Conservation (phyloP, 139 green algal species). For the Marvania coccoides region DNA sequence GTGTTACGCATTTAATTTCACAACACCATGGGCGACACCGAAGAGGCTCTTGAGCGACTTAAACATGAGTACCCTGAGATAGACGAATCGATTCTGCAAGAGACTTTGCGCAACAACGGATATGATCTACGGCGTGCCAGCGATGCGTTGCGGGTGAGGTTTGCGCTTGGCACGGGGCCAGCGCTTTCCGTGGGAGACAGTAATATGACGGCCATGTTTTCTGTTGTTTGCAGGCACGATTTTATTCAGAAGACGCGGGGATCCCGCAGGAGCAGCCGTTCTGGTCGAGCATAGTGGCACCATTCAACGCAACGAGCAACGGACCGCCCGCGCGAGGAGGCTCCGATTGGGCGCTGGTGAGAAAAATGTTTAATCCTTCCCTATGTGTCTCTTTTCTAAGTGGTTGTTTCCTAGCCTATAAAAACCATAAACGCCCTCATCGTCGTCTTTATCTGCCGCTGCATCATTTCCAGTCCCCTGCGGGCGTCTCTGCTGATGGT, state of each 20-base stretch:
- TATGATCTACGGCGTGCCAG: background rate
- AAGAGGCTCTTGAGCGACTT: background rate
- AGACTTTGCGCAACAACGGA: background rate
- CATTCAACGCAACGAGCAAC: background rate
- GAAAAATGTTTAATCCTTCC: no score
- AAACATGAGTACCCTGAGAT: conserved; percentile 5
- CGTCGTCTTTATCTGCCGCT: background rate
- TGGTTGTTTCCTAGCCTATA: no score
- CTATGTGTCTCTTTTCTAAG: no score
- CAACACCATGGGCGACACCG: background rate
- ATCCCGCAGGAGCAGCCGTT: background rate
- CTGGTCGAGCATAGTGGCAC: background rate
- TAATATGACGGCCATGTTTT: background rate
- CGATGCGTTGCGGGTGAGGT: background rate
- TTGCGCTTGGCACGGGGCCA: background rate
- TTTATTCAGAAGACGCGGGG: background rate
- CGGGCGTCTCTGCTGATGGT: background rate
- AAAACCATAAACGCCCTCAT: no score
- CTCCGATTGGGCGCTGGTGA: no score
- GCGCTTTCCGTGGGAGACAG: background rate
- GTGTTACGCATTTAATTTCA: no score
- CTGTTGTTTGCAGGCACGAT: background rate
- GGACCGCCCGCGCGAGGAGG: no score
- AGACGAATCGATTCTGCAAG: background rate
- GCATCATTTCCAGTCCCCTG: background rate